Evolutionary conservation across 371 early-diverging fungal species (phyloP), one percentile per base, ranked within the genome.

Genomic region (Funneliformis caledonium): DNA sequence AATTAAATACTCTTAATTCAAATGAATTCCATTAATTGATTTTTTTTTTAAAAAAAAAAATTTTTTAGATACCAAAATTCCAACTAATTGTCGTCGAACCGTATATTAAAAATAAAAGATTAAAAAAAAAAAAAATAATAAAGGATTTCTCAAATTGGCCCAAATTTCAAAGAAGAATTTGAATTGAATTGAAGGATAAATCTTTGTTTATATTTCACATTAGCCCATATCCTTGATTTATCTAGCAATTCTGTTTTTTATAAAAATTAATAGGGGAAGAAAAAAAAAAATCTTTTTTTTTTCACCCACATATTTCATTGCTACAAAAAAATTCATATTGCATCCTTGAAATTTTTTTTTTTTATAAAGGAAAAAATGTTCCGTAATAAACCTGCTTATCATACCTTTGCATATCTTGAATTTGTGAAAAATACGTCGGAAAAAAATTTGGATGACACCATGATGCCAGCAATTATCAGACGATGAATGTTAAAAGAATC

Each of bases 351-450:
- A 70, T 12, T 43, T 45, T 22, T 14, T 26, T 26, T 26, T 33
- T 26, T n/a, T 26, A 9, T 31, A 14, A 31, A 43, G 43, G 14
- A 56, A 19, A 56, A 56, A 56, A 43, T 16, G 45, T 70, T 43
- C 70, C 70, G 6, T 56, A 56, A 56, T 19, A 19, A 56, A 56
- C 56, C 19, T 56, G 56, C 47, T 70, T 59, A 72, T 60, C 80
- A 80, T 88, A 91, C 92, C 89, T 93, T 95, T 72, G 96, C 94
- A 82, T 95, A 95, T 45, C 96, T 89, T 43, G 95, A 92, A 81
- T 97, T 97, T 45, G 97, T 96, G 84, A 92, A 97, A 79, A 97
- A 97, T 61, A 96, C 91, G 83, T 97, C 97, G 0, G 93, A 93
- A 80, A 93, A 93, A 80, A 94, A 92, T 84, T 97, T 97, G 74